Evolutionary conservation across 2,329 filamentous ascomycete genomes (phyloP), one percentile per base, ranked within the genome.

Genomic region (Botryotinia narcissicola): DNA sequence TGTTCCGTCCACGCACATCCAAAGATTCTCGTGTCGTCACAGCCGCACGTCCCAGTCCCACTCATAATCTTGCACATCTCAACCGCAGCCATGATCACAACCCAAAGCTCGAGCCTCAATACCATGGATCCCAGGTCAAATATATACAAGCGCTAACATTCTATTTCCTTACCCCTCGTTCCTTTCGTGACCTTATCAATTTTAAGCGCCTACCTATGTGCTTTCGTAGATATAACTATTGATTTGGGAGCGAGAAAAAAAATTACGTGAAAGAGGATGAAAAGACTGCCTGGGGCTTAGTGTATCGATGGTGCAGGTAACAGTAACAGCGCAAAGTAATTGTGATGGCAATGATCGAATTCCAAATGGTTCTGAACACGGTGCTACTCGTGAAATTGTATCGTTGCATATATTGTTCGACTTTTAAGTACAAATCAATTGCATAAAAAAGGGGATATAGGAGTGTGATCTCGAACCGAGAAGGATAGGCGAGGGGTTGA

Each of bases 51-150:
- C 25, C 35, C 22, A 40, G 60, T 40, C 37, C 35, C 60, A 62
- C 60, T 42, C 22, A 62, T 42, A 62, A 42, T 62, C 35, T 40
- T 40, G 60, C 60, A 62, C n/a, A 18, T 16, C 37, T 62, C 60
- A n/a, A 16, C 60, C 60, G 35, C 37, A 42, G 60, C 60, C 60
- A 62, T 8, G 3, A 62, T 37, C 35, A 42, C 25, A 40, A n/a
- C 37, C 60, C 25, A 62, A 37, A 54, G 59, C 59, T 40, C 59
- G 59, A 40, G 59, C 59, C 59, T 61, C 59, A 61, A 61, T 54
- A 54, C n/a, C 48, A 54, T 54, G 48, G 25, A 61, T 40, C 22
- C 35, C 35, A 61, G 40, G 14, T 61, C 32, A 61, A 40, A 40
- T 18, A n/a, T 62, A 62, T 40, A n/a, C 37, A 40, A 62, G 60